Evolutionary conservation across 2,329 filamentous ascomycete genomes (phyloP).

Genomic region (Cladorrhinum sp.): DNA sequence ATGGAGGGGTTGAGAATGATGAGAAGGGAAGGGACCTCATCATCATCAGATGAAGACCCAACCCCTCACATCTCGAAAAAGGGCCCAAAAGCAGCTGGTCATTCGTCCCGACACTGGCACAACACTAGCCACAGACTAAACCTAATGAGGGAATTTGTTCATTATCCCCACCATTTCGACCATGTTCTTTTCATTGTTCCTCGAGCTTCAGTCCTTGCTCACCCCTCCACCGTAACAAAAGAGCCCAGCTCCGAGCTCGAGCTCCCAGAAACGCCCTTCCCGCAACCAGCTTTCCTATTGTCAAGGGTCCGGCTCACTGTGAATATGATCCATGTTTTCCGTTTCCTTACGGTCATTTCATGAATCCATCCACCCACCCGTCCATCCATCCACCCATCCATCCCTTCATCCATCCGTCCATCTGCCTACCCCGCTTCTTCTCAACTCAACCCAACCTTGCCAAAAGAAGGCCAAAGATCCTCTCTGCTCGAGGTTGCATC

Average conservation of each 20-base stretch:
- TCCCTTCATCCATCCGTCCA: not conserved
- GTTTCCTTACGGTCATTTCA: too few relatives aligned
- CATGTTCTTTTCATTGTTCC: conserved; percentile 1
- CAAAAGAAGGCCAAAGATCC: too few relatives aligned
- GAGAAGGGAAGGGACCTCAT: not conserved
- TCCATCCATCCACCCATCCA: too few relatives aligned
- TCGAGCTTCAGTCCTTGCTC: too few relatives aligned
- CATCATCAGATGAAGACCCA: conserved; percentile 1
- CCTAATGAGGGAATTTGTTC: not conserved
- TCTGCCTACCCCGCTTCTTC: not conserved
- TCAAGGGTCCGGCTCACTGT: not conserved
- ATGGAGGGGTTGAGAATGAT: not conserved
- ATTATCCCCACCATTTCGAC: not conserved
- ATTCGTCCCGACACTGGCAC: not conserved
- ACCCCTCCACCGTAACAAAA: too few relatives aligned
- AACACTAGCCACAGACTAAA: not conserved
- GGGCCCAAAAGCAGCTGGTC: too few relatives aligned
- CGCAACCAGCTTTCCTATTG: not conserved
- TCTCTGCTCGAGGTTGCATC: not conserved
- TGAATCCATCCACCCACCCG: too few relatives aligned
- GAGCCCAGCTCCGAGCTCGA: too few relatives aligned
- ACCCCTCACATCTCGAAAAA: too few relatives aligned
- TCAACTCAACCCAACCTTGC: not conserved
- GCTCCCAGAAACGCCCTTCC: not conserved
- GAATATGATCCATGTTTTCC: not conserved